Base-by-base conservation (phyloP, 768 basidiomycete genomes). In the Rhodocollybia butyracea region DNA sequence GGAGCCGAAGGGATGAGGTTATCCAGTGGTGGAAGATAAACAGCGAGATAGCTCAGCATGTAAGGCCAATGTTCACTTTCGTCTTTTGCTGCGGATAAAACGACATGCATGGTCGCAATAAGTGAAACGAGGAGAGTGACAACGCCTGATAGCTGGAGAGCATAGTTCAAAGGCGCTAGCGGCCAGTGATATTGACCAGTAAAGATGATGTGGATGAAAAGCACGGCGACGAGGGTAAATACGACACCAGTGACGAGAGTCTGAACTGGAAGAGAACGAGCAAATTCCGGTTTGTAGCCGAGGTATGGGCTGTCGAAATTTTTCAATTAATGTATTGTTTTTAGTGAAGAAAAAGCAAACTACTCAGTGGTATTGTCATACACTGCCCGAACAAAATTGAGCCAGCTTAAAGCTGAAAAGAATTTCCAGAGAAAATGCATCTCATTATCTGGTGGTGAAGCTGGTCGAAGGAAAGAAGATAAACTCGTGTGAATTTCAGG, bases 111-210 rank as follows among this genome's bases (percentile, higher is more conserved):
- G 1, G 89, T 91, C 8, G 91, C 89, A 45, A 86, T 79, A 52
- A 89, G 78, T 15, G 87, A 88, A 32, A 88, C 79, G 55, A 97
- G 80, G 21, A 96, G 84, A 3, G 89, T 85, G 31, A 81, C 75
- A 26, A 94, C 92, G 7, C 91, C 92, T 2, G 86, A 83, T 12
- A 98, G 67, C 68, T 98, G 97, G 31, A 98, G 83, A 51, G 85
- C 76, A 70, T 91, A 99, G 73, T 99, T 99, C 64, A 91, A 81
- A 5, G 87, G 89, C 0, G 94, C 93, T 38, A 99, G 85, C 0
- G 94, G 92, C 81, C 89, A 91, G 69, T 99, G 97, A 60, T 96
- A 98, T 66, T 96, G 93, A 0, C 88, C 89, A 4, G 97, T 98
- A 73, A 99, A 97, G 57, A 94, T 69, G 60, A 99, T 85, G 62